Percentiles rank a stretch among this genome's conserved stretches.
These are phyloP conservation scores for Peziza echinospora DNA, from an alignment of 495 filamentous ascomycete species.

Conservation along the genomic window DNA sequence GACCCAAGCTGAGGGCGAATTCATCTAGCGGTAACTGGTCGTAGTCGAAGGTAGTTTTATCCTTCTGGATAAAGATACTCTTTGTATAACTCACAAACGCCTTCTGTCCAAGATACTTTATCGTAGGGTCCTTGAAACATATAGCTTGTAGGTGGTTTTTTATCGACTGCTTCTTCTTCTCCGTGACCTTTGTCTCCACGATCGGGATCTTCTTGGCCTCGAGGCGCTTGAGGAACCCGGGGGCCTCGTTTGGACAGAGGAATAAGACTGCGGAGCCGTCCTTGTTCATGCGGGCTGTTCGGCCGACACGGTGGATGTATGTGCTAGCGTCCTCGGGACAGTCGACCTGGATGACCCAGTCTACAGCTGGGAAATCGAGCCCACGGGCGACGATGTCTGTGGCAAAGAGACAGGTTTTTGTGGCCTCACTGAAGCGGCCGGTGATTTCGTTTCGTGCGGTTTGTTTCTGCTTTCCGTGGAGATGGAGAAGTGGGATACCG, in stretches of 20 bases:
- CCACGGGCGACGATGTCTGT: constrained; percentile 89
- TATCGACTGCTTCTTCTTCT: constrained; percentile 76
- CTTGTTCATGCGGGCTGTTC: constrained; percentile 82
- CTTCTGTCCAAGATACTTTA: constrained; percentile 92
- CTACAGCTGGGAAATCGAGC: constrained; percentile 86
- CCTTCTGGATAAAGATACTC: constrained; percentile 68
- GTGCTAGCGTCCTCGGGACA: constrained; percentile 93
- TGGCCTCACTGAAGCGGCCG: constrained; percentile 50
- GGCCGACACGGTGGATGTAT: constrained; percentile 89
- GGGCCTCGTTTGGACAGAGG: constrained; percentile 75
- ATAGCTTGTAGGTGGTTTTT: constrained; percentile 67
- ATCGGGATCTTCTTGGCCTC: constrained; percentile 77
- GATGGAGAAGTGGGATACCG: constrained; percentile 81
- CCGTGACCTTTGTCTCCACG: constrained; percentile 57
- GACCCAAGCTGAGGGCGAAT: constrained; percentile 61
- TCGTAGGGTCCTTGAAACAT: constrained; percentile 82
- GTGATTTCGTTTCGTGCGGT: constrained; percentile 69
- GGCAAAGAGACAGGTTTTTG: constrained; percentile 71
- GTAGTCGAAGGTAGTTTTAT: constrained; percentile 77
- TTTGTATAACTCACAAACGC: constrained; percentile 76
- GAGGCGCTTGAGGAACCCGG: constrained; percentile 58
- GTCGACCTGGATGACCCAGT: constrained; percentile 92
- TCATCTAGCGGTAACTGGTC: constrained; percentile 62
- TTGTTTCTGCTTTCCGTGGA: constrained; percentile 90
- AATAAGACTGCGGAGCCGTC: constrained; percentile 76